phyloP scores from a whole-genome alignment of 2,329 filamentous ascomycete species.

The Colletotrichum limetticola region DNA sequence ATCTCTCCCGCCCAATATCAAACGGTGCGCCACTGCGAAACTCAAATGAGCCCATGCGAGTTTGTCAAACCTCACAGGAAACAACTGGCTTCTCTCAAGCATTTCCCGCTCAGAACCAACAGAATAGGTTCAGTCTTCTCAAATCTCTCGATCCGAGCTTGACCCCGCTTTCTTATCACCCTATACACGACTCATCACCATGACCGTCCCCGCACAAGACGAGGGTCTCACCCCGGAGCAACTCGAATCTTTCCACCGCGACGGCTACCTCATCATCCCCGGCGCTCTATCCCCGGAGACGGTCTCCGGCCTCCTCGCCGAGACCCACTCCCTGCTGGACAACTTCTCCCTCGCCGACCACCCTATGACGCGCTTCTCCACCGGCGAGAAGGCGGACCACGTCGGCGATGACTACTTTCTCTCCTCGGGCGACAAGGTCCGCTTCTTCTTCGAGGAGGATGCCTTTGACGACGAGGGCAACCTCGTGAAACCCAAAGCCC shows the following conservation, averaged over 20 bases:
- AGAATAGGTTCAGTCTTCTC: not conserved
- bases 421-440: conserved; percentile 86
- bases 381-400: conserved; percentile 79
- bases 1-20: not conserved
- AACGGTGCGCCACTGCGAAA: conserved; percentile 1
- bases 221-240: conserved; percentile 77
- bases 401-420: conserved; percentile 97
- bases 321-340: conserved; percentile 80
- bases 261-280: conserved; percentile 92
- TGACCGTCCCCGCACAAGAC: conserved; percentile 29
- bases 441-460: conserved; percentile 98
- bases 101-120: not conserved
- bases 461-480: conserved; percentile 76
- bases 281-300: conserved; percentile 76
- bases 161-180: not conserved
- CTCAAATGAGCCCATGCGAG: not conserved
- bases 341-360: conserved; percentile 84
- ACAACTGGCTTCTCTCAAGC: not conserved
- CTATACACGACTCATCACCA: not conserved
- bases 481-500: conserved; percentile 81
- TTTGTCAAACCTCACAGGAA: not conserved
- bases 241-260: conserved; percentile 76
- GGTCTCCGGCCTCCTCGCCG: conserved; percentile 74
- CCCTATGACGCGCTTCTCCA: conserved; percentile 94
- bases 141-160: not conserved